phyloP scores from a whole-genome alignment of 1,284 basidiomycete genomes.

The Waitea zeae region DNA sequence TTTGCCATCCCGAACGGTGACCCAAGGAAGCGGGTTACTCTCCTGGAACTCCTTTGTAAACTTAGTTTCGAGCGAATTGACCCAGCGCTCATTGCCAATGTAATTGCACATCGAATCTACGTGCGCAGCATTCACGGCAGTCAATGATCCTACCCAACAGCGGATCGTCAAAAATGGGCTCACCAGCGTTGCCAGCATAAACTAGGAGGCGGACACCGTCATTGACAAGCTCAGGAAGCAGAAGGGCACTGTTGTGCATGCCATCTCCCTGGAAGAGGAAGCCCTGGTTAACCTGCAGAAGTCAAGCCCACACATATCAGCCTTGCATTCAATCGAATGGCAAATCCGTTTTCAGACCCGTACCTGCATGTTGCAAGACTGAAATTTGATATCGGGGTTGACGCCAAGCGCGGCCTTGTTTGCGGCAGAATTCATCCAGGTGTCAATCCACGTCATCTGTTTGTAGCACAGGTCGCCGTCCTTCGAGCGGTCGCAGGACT shows the following conservation, averaged over 20 bases:
- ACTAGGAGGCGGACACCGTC: constrained; percentile 63
- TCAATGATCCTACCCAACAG: constrained; percentile 6
- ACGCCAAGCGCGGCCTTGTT: constrained; percentile 69
- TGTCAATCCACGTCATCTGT: constrained; percentile 68
- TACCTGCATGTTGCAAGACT: constrained; percentile 35
- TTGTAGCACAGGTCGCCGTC: constrained; percentile 62
- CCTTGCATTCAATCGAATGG: too few species aligned
- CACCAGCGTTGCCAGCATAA: constrained; percentile 78
- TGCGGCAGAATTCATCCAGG: constrained; percentile 55
- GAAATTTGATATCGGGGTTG: constrained; percentile 36
- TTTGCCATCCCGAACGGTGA: constrained; percentile 18
- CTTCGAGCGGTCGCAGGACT: constrained; percentile 49
- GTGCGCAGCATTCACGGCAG: constrained; percentile 2
- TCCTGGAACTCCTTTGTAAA: constrained; percentile 45
- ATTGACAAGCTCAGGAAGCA: constrained; percentile 63
- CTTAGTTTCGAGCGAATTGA: constrained; percentile 37
- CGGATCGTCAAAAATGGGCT: constrained; percentile 46
- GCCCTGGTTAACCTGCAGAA: constrained; percentile 51
- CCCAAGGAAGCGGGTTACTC: constrained; percentile 27
- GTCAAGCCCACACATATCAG: too few species aligned
- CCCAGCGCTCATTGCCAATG: constrained; percentile 65
- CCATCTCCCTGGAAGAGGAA: constrained; percentile 65
- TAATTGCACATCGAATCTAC: constrained; percentile 14
- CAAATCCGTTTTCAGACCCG: too few species aligned
- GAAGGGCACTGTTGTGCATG: constrained; percentile 57